A percentile compares a stretch with the other conserved stretches of the same genome.
These are phyloP conservation scores for Tetraselmis striata DNA, from an alignment of 139 green algal species.

Conservation along the genomic window DNA sequence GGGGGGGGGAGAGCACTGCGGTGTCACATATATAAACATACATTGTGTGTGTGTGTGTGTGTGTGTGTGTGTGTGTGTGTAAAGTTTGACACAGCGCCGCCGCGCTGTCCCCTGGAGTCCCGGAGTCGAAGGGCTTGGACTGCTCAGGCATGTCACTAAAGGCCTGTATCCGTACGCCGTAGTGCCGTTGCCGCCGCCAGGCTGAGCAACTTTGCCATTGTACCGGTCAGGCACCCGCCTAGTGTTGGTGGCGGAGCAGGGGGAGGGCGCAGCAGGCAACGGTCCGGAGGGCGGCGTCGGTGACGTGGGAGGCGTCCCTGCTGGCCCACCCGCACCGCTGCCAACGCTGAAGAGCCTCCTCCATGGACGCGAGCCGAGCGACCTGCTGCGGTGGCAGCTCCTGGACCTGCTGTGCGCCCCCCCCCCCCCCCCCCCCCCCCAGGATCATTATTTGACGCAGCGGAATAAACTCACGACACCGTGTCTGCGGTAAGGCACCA, in stretches of 20 bases:
- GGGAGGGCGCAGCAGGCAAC: neutral
- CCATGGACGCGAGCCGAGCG: conserved; percentile 18
- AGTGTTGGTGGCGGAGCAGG: neutral
- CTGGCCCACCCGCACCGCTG: neutral
- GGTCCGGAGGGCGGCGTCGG: neutral
- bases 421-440: too few species aligned
- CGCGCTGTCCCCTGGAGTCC: too few species aligned
- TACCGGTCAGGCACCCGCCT: neutral
- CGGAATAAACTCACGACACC: too few species aligned
- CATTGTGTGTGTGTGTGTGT: too few species aligned
- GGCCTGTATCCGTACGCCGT: neutral
- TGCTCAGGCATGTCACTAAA: neutral
- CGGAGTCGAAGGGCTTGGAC: neutral
- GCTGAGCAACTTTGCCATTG: too few species aligned
- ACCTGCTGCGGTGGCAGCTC: conserved; percentile 44
- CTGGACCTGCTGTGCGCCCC: conserved; percentile 33
- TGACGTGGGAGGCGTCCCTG: neutral
- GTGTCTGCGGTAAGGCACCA: too few species aligned
- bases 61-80: too few species aligned
- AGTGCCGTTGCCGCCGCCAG: too few species aligned
- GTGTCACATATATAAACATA: too few species aligned
- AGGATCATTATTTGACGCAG: too few species aligned
- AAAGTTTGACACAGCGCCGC: too few species aligned
- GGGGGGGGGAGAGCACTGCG: too few species aligned
- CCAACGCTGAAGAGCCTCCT: neutral